Percentiles rank a stretch among this genome's conserved stretches.
These are phyloP conservation scores for Paradendryphiella salina DNA, from an alignment of 2,329 filamentous ascomycete species.

Conservation along the genomic window DNA sequence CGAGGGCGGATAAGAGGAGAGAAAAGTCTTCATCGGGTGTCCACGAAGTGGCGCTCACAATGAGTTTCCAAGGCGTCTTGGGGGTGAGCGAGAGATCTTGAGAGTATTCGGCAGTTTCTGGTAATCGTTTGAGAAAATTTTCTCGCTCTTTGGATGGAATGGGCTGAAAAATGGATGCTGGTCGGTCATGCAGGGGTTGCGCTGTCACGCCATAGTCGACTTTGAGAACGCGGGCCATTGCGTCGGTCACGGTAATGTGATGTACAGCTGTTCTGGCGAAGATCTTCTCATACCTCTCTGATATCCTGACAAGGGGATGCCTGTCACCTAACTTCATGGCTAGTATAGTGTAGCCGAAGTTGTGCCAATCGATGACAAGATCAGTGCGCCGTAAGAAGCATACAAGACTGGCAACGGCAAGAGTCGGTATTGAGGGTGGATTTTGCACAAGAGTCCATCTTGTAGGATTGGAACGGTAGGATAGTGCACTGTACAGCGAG, in stretches of 20 bases:
- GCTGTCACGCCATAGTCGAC: conserved; percentile 66
- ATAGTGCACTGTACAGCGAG: conserved; percentile 70
- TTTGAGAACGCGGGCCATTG: conserved; percentile 77
- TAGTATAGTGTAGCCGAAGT: conserved; percentile 95
- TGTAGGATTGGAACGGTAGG: conserved; percentile 72
- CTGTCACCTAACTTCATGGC: conserved; percentile 63
- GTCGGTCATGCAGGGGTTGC: conserved; percentile 70
- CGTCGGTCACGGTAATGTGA: conserved; percentile 86
- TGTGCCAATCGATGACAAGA: conserved; percentile 96
- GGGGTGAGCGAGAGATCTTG: conserved; percentile 55
- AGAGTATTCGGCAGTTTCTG: conserved; percentile 65
- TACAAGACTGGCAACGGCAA: conserved; percentile 72
- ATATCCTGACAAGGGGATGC: conserved; percentile 77
- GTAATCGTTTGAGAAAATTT: conserved; percentile 66
- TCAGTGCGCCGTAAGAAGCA: conserved; percentile 77
- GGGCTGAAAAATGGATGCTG: conserved; percentile 79
- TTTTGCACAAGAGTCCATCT: conserved; percentile 92
- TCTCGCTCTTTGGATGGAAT: conserved; percentile 51
- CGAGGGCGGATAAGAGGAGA: conserved; percentile 79
- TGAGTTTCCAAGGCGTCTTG: conserved; percentile 63
- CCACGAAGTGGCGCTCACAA: conserved; percentile 96
- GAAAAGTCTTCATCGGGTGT: conserved; percentile 95
- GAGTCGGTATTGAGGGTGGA: conserved; percentile 89
- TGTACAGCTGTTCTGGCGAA: conserved; percentile 70
- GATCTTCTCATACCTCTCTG: conserved; percentile 74